phyloP scores from a whole-genome alignment of 2,329 filamentous ascomycete species.

The Botrytis cinerea region DNA sequence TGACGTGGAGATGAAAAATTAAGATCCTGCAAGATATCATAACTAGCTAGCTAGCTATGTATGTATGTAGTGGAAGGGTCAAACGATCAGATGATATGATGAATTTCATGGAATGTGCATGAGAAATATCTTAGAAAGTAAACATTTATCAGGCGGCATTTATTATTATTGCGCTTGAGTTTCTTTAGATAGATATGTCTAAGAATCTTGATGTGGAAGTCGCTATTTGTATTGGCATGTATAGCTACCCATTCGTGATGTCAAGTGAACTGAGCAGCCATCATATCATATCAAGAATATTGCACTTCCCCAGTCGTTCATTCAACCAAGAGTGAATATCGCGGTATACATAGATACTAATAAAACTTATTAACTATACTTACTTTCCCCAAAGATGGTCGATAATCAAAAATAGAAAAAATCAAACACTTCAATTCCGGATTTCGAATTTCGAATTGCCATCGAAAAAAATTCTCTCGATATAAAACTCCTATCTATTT shows the following conservation, averaged over 20 bases:
- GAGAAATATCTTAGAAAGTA: neutral
- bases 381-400: neutral
- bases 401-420: no score
- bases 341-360: neutral
- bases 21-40: neutral
- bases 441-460: neutral
- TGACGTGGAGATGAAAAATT: constrained; percentile 10
- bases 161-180: neutral
- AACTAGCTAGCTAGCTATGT: no score
- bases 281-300: neutral
- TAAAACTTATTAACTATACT: neutral
- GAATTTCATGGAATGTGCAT: no score
- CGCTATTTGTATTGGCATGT: neutral
- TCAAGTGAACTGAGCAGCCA: neutral
- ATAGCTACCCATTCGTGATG: neutral
- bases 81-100: no score
- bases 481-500: neutral
- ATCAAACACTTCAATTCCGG: neutral
- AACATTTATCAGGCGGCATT: neutral
- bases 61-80: neutral
- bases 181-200: neutral
- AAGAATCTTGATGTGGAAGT: neutral
- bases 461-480: neutral
- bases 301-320: no score
- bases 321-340: no score